Percentiles rank a stretch among this genome's conserved stretches.
These are phyloP conservation scores for Barnettozyma sucrosica DNA, from an alignment of 805 yeast genomes.

Conservation along the genomic window DNA sequence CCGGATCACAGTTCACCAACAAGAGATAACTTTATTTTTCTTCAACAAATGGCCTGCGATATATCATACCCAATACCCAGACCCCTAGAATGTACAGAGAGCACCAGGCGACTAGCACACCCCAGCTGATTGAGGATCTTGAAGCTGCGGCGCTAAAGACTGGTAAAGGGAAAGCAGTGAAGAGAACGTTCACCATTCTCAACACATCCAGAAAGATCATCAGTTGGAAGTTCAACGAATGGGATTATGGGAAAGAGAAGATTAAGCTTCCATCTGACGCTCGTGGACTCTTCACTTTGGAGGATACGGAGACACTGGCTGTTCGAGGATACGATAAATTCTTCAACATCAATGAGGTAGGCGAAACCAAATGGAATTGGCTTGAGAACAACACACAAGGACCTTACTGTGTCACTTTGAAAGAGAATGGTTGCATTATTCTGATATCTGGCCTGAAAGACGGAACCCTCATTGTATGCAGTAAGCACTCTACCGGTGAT, in stretches of 20 bases:
- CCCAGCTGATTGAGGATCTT: slow-evolving; percentile 11
- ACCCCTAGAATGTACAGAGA: slow-evolving; percentile 8
- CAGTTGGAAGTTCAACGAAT: slow-evolving; percentile 85
- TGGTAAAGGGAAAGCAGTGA: slow-evolving; percentile 29
- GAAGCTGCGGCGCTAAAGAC: slow-evolving; percentile 12
- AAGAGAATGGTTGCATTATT: slow-evolving; percentile 92
- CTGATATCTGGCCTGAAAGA: slow-evolving; percentile 71
- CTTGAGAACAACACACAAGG: slow-evolving; percentile 51
- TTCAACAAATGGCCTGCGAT: not conserved
- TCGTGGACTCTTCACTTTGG: slow-evolving; percentile 70
- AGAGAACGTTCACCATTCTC: slow-evolving; percentile 24
- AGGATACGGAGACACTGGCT: slow-evolving; percentile 38
- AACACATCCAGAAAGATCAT: slow-evolving; percentile 24
- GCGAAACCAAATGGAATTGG: slow-evolving; percentile 42
- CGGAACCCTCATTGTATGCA: slow-evolving; percentile 79
- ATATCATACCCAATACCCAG: not conserved
- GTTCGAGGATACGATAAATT: slow-evolving; percentile 93
- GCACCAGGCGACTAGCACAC: slow-evolving; percentile 7
- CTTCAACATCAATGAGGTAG: slow-evolving; percentile 71
- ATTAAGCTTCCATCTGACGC: slow-evolving; percentile 64
- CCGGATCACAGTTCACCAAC: not conserved
- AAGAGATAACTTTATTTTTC: not conserved
- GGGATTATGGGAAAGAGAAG: slow-evolving; percentile 66
- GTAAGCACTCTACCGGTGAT: slow-evolving; percentile 84
- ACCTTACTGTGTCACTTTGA: slow-evolving; percentile 74